Evolutionary conservation across 2,329 filamentous ascomycete genomes (phyloP), one percentile per base, ranked within the genome.

Genomic region (Phialophora tarda): DNA sequence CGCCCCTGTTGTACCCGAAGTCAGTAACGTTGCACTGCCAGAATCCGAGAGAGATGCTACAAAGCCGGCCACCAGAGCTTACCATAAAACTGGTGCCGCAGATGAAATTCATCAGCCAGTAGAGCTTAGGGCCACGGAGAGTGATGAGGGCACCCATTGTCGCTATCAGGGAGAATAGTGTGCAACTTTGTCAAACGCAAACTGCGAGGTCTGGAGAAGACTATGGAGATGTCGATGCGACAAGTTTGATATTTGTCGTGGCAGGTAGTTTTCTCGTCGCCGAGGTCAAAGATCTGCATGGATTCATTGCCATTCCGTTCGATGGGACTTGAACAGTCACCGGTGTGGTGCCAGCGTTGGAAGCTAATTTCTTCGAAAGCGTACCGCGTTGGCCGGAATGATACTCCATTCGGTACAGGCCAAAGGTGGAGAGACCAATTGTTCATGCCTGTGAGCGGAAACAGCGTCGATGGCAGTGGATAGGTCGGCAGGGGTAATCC

Each of bases 61-160:
- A 32, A 32, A n/a, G 17, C 38, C 14, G 4, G 17, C 38, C 6
- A 44, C 14, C 5, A n/a, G 17, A 44, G 17, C 38, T 8, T 44
- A 44, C 38, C 69, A 77, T 73, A 70, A 76, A 77, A 41, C 74
- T 75, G 63, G 76, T 72, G 64, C 74, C 67, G 54, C 64, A 67
- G 11, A 69, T 59, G 32, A 71, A 62, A 30, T 70, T 57, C 68
- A 70, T 70, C 54, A 68, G 30, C 59, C 59, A 60, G 63, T 66
- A 70, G 32, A 68, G 68, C 47, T n/a, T 62, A 24, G 59, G 59
- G 34, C 66, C 66, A 38, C 51, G 54, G 53, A 67, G 58, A 10
- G 24, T 56, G 38, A 60, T 47, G 14, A 64, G 24, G n/a, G 17
- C 61, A n/a, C 59, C 32, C 59, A 62, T 62, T 23, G 48, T 54